Evolutionary conservation across 179 eudicot genomes (phyloP), one percentile per base, ranked within the genome.

Genomic region (Amaranthus tricolor): DNA sequence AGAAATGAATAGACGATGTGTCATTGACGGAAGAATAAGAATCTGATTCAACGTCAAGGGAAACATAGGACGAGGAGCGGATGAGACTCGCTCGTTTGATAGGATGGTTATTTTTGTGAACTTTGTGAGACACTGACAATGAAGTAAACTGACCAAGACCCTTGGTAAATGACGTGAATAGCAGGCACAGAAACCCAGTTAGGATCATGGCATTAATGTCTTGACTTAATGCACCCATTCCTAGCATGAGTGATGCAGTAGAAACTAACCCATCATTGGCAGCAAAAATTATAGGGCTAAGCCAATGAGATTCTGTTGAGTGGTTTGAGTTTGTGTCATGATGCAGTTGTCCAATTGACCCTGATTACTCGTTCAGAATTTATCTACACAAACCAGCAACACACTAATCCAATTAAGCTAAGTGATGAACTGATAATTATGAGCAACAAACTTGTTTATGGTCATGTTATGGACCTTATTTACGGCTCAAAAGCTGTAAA

Each of bases 161-260:
- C 86, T 81, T 84, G 84, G 86, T 85, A 19, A 81, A 85, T 12
- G 91, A 86, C n/a, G 89, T 89, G 10, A 84, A 85, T 31, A 86
- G 73, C 0, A 88, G 79, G 5, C 91, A 86, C 0, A 87, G 82
- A 9, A 86, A 75, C 1, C 91, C 91, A 9, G 87, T 80, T 2
- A 88, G 76, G 40, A 88, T 80, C 89, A 88, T 86, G 74, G 89
- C 84, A 45, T 77, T 81, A 69, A 71, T 82, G 10, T 84, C 83
- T n/a, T 78, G 73, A 73, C 80, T 80, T 15, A 88, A 79, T 0
- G 89, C 87, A 44, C 89, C 89, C 14, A 85, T 82, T 0, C 91
- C 91, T 85, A 88, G 75, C 87, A 86, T 88, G 17, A 88, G 80
- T 17, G 87, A 85, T 14, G 89, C 85, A 5, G 82, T 81, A 6